Evolutionary conservation across 768 basidiomycete species (phyloP), one percentile per base, ranked within the genome.

Genomic region (Stropharia rugosoannulata): DNA sequence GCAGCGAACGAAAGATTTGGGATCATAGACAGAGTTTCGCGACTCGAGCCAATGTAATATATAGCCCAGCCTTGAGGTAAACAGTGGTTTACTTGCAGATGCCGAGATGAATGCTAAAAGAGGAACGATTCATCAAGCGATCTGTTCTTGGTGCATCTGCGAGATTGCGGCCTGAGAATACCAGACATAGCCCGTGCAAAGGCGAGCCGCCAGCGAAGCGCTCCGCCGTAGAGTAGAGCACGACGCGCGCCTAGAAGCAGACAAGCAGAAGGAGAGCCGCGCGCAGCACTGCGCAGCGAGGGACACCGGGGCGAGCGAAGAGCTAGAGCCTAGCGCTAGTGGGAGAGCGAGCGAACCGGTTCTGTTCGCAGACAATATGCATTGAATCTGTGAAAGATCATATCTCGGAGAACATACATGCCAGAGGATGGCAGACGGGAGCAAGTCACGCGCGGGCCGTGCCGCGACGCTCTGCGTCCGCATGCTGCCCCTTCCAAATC

Each of bases 81-180:
- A 60, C 54, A 47, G 27, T 48, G 41, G 51, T 59, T 66, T 61
- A 53, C 61, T 32, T 32, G 51, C 62, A 58, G 54, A 61, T 57
- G 61, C 62, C 61, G 57, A 66, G 60, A 58, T 63, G 56, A 59
- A 64, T 62, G 62, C 51, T 62, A 60, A 58, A 53, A 55, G 51
- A 48, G 54, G 55, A 51, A 40, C 55, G 61, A 59, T 61, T 50
- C 65, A 68, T 68, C 64, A 67, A 64, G 59, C 65, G 66, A 70
- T 68, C 66, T 67, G 69, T 72, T 61, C 70, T 70, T 73, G 66
- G 62, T 15, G 72, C 66, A 63, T 32, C 29, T 32, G 29, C 5
- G 6, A 10, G 9, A 32, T 32, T 29, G 29, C 29, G 29, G 29
- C 29, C 29, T 32, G 29, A 32, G 29, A 32, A 32, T 10, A 10